Conservation (phyloP, 352 stramenopile species). For the Thalassiosira hispida region DNA sequence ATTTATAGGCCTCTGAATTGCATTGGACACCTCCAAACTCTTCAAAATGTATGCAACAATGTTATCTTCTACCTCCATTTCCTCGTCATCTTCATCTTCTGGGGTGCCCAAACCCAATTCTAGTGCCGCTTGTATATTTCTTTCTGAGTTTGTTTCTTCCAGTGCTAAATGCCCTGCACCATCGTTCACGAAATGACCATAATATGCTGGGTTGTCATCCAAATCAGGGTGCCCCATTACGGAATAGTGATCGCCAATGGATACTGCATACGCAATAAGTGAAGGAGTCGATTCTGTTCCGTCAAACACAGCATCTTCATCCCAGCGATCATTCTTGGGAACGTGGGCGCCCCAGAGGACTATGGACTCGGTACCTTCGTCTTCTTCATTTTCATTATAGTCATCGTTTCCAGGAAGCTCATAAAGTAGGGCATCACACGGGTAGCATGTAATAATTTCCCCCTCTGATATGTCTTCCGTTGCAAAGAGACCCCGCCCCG, state of each 20-base stretch:
- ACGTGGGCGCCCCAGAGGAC: conserved; percentile 44
- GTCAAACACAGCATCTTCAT: conserved; percentile 49
- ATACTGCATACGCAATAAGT: conserved; percentile 37
- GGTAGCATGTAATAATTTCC: conserved; percentile 58
- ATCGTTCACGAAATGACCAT: conserved; percentile 56
- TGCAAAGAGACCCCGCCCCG: conserved; percentile 51
- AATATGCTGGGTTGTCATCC: conserved; percentile 46
- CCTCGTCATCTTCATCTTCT: background rate
- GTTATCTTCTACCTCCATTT: conserved; percentile 32
- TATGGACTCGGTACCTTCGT: conserved; percentile 28
- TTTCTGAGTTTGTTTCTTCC: conserved; percentile 14
- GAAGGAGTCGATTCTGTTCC: conserved; percentile 14
- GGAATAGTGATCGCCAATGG: conserved; percentile 39
- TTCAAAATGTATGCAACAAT: conserved; percentile 43
- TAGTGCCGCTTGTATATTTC: conserved; percentile 11
- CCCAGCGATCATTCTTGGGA: conserved; percentile 12
- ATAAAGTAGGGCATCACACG: conserved; percentile 46
- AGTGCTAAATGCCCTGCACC: conserved; percentile 46
- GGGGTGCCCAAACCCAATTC: conserved; percentile 28
- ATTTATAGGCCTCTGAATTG: conserved; percentile 30
- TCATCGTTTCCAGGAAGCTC: conserved; percentile 17
- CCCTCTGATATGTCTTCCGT: conserved; percentile 33
- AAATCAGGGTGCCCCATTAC: conserved; percentile 38
- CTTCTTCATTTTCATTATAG: conserved; percentile 33
- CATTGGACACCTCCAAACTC: conserved; percentile 48